A percentile compares a stretch with the other conserved stretches of the same genome.
These are phyloP conservation scores for Leucocoprinus leucothites DNA, from an alignment of 768 basidiomycete species.

Conservation along the genomic window DNA sequence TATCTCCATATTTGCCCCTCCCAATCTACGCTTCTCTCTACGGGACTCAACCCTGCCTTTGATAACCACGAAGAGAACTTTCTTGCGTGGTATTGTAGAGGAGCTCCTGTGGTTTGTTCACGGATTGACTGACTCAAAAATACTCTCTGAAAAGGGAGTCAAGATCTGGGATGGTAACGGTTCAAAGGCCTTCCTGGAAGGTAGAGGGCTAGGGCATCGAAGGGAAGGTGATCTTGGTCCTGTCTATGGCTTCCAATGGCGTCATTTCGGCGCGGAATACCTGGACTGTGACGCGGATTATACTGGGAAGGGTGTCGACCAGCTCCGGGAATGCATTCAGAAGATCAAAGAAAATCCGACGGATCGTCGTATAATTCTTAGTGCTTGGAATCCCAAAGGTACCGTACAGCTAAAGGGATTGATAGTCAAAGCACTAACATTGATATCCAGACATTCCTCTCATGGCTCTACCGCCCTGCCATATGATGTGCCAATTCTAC, in stretches of 20 bases:
- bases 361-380: conserved; percentile 90
- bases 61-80: conserved; percentile 94
- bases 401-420: conserved; percentile 14
- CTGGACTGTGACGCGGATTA: conserved; percentile 73
- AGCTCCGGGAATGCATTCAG: conserved; percentile 81
- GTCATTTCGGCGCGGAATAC: conserved; percentile 90
- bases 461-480: conserved; percentile 98
- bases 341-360: conserved; percentile 94
- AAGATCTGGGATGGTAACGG: conserved; percentile 99
- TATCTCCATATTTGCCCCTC: conserved; percentile 88
- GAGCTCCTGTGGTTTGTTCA: conserved; percentile 94
- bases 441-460: conserved; percentile 68
- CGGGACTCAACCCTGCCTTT: conserved; percentile 74
- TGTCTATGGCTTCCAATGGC: conserved; percentile 97
- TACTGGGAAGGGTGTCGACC: conserved; percentile 84
- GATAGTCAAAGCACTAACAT: neutral
- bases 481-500: conserved; percentile 99
- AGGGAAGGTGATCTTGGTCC: conserved; percentile 93
- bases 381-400: conserved; percentile 99
- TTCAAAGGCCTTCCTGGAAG: conserved; percentile 80
- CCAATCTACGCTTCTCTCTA: conserved; percentile 86
- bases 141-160: conserved; percentile 77
- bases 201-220: conserved; percentile 78
- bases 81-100: conserved; percentile 86
- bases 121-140: conserved; percentile 77